Conservation (phyloP, 2,329 filamentous ascomycete species). For the Epichloe brachyelytri region DNA sequence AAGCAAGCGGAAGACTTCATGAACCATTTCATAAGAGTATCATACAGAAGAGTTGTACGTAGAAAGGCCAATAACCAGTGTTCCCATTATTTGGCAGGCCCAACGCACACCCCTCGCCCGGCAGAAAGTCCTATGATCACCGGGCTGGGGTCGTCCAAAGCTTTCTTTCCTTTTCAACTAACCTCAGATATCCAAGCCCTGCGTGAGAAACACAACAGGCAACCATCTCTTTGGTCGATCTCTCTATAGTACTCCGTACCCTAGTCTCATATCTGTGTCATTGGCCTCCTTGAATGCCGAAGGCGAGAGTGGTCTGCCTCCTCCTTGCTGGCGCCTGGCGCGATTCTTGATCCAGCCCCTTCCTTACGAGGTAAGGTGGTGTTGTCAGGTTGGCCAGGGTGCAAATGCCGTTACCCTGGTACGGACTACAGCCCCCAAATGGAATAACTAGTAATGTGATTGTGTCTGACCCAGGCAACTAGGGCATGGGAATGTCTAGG, state of each 20-base stretch:
- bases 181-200: no score
- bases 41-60: no score
- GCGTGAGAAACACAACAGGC: not conserved
- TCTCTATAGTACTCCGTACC: no score
- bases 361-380: constrained; percentile 1
- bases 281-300: not conserved
- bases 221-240: not conserved
- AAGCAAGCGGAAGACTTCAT: no score
- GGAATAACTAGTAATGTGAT: not conserved
- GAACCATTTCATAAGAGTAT: no score
- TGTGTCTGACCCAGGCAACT: not conserved
- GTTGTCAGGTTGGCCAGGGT: constrained; percentile 2
- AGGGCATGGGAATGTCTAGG: not conserved
- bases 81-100: no score
- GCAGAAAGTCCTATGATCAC: no score
- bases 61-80: no score
- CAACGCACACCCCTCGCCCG: no score
- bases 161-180: no score
- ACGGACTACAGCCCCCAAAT: not conserved
- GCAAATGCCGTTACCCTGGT: not conserved
- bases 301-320: constrained; percentile 3
- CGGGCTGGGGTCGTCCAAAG: no score
- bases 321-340: constrained; percentile 7
- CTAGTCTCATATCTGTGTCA: not conserved
- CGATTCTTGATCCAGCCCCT: constrained; percentile 7